phyloP scores from a whole-genome alignment of 805 yeast genomes.

The Suhomyces faveliae region DNA sequence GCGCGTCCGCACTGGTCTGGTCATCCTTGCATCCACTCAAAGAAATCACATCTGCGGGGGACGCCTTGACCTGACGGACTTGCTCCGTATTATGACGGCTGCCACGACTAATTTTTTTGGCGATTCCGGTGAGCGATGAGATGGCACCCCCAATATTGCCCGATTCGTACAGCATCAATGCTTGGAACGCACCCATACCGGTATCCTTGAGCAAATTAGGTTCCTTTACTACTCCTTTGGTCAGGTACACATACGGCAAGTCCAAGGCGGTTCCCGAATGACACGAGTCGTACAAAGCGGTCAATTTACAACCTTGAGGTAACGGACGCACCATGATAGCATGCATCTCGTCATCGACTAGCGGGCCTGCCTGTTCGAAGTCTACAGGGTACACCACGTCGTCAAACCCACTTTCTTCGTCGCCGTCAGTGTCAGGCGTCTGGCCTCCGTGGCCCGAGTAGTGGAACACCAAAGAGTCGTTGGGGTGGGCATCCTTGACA shows the following conservation, averaged over 20 bases:
- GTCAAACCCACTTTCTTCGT: slow-evolving; percentile 37
- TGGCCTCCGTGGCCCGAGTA: slow-evolving; percentile 42
- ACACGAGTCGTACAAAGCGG: slow-evolving; percentile 40
- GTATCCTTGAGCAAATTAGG: slow-evolving; percentile 38
- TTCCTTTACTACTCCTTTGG: slow-evolving; percentile 41
- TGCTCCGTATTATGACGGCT: slow-evolving; percentile 22
- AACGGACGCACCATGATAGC: slow-evolving; percentile 36
- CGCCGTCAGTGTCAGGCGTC: slow-evolving; percentile 36
- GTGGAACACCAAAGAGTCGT: slow-evolving; percentile 40
- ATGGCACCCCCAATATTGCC: slow-evolving; percentile 42
- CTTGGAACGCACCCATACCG: slow-evolving; percentile 33
- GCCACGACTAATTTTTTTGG: slow-evolving; percentile 28
- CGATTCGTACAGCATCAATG: slow-evolving; percentile 29
- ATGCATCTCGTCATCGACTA: slow-evolving; percentile 41
- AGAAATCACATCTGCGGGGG: slow-evolving; percentile 39
- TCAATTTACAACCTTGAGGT: slow-evolving; percentile 37
- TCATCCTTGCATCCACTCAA: slow-evolving; percentile 41
- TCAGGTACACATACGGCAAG: slow-evolving; percentile 39
- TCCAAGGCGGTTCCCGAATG: slow-evolving; percentile 43
- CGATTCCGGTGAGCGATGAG: slow-evolving; percentile 32
- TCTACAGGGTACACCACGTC: slow-evolving; percentile 40
- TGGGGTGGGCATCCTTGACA: slow-evolving; percentile 36
- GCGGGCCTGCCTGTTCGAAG: slow-evolving; percentile 31
- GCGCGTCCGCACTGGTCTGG: slow-evolving; percentile 42
- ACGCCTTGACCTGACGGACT: slow-evolving; percentile 28